A percentile compares a stretch with the other conserved stretches of the same genome.
These are phyloP conservation scores for Neurospora sp. DNA, from an alignment of 495 filamentous ascomycete genomes.

Conservation along the genomic window DNA sequence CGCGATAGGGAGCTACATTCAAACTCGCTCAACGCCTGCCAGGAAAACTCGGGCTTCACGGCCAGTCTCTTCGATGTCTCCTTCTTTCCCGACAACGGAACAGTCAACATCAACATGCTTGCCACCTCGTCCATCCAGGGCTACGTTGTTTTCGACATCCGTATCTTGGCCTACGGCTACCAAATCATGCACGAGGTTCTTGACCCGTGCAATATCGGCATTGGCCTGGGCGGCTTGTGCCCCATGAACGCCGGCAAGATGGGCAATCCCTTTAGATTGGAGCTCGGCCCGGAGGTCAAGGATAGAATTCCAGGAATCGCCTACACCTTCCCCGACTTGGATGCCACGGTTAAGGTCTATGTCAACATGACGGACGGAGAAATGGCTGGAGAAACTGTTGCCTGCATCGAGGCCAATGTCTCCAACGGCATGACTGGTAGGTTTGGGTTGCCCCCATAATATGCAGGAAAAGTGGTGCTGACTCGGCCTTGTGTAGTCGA, in stretches of 20 bases:
- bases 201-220: constrained; percentile 58
- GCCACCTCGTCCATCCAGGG: constrained; percentile 80
- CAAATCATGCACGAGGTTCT: constrained; percentile 50
- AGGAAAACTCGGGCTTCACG: constrained; percentile 67
- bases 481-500: constrained; percentile 43
- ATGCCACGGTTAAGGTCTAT: constrained; percentile 72
- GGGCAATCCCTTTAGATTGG: constrained; percentile 58
- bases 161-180: constrained; percentile 76
- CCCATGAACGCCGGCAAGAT: constrained; percentile 87
- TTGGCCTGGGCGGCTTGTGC: constrained; percentile 63
- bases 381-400: constrained; percentile 46
- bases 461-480: not conserved
- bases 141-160: constrained; percentile 69
- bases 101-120: constrained; percentile 63
- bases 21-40: constrained; percentile 68
- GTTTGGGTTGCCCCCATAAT: not conserved
- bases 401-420: constrained; percentile 80
- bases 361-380: constrained; percentile 55
- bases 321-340: constrained; percentile 85
- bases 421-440: constrained; percentile 76
- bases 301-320: constrained; percentile 69
- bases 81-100: constrained; percentile 67
- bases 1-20: constrained; percentile 47
- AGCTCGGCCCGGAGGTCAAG: constrained; percentile 46
- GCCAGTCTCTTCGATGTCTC: constrained; percentile 74